Conservation (phyloP, 2,329 filamentous ascomycete species). For the Plectosphaerella plurivora region DNA sequence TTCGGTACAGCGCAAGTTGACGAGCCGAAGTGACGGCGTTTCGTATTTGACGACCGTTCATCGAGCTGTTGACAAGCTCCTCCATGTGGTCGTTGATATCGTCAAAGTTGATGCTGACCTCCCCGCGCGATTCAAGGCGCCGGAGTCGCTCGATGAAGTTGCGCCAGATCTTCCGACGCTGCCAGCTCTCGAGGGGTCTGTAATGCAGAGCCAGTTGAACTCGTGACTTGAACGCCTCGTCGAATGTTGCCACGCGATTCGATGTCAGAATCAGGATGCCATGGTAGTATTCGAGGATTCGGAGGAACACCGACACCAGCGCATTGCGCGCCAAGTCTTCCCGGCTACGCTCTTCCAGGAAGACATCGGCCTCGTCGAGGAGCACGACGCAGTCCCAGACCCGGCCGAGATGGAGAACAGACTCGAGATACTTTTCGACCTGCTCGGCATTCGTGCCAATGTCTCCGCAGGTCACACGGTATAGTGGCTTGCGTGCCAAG, state of each 20-base stretch:
- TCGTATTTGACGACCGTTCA: neutral
- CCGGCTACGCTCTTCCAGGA: conserved; percentile 71
- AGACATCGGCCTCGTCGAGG: too few species aligned
- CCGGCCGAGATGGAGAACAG: conserved; percentile 22
- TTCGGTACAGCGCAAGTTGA: too few species aligned
- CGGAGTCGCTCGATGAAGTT: conserved; percentile 20
- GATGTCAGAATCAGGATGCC: conserved; percentile 25
- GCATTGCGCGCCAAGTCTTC: conserved; percentile 82
- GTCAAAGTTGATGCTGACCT: neutral
- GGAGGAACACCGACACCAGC: conserved; percentile 19
- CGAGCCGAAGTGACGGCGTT: too few species aligned
- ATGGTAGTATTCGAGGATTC: conserved; percentile 22
- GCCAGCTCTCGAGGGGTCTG: conserved; percentile 17
- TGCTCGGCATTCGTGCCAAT: conserved; percentile 23
- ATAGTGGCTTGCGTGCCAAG: conserved; percentile 25
- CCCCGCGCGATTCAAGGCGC: neutral
- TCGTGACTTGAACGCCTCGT: conserved; percentile 24
- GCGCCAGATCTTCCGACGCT: conserved; percentile 20
- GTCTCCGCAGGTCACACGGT: conserved; percentile 30
- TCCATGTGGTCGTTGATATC: neutral
- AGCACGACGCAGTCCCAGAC: conserved; percentile 24
- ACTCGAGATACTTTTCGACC: conserved; percentile 25
- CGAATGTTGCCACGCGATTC: conserved; percentile 22
- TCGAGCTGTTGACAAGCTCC: neutral
- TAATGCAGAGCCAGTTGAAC: conserved; percentile 23